phyloP scores from a whole-genome alignment of 768 basidiomycete species.

The Leucocoprinus sp. region DNA sequence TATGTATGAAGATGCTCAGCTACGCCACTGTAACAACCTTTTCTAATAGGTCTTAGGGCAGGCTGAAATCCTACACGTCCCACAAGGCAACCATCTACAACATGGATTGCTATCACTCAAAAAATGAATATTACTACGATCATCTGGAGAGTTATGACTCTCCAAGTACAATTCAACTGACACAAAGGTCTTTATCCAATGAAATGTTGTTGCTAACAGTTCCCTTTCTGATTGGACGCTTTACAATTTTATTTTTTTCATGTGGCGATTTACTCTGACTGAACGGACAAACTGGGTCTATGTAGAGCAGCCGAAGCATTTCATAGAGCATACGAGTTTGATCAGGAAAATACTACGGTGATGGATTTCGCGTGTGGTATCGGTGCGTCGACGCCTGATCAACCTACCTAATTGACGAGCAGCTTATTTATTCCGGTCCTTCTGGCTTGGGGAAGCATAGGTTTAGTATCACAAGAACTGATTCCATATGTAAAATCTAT shows the following conservation, averaged over 20 bases:
- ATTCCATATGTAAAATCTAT: constrained; percentile 53
- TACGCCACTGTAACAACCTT: too few species aligned
- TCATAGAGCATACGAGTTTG: constrained; percentile 36
- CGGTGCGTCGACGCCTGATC: constrained; percentile 27
- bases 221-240: too few species aligned
- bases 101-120: constrained; percentile 20
- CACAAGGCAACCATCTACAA: not conserved
- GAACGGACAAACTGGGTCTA: too few species aligned
- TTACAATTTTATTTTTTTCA: not conserved
- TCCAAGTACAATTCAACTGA: constrained; percentile 18
- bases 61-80: too few species aligned
- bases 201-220: too few species aligned
- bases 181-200: constrained; percentile 18
- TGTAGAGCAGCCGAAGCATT: constrained; percentile 29
- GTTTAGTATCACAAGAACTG: constrained; percentile 54
- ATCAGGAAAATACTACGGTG: constrained; percentile 45
- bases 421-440: too few species aligned
- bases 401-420: not conserved
- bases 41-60: too few species aligned
- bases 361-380: constrained; percentile 76
- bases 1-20: too few species aligned
- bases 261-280: too few species aligned
- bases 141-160: constrained; percentile 13
- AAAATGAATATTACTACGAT: constrained; percentile 33
- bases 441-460: constrained; percentile 24